Evolutionary conservation across 1,284 basidiomycete genomes (phyloP).

Genomic region (Boletus sp.): DNA sequence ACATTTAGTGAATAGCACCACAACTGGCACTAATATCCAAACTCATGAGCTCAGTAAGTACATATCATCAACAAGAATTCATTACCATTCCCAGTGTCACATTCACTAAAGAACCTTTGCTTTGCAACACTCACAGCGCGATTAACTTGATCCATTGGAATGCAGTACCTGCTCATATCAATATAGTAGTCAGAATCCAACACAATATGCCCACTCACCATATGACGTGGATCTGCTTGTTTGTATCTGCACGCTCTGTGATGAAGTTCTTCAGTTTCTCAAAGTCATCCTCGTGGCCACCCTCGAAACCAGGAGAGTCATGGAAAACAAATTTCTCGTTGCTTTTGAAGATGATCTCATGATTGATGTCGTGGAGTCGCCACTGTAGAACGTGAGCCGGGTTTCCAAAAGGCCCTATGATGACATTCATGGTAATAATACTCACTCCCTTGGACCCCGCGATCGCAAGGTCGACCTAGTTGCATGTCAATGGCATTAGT

Average conservation of each 20-base stretch:
- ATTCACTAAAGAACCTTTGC: neutral
- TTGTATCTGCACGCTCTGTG: neutral
- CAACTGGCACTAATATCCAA: neutral
- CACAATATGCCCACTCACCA: neutral
- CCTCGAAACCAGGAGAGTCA: neutral
- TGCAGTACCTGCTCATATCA: neutral
- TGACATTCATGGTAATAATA: neutral
- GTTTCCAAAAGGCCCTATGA: too few species aligned
- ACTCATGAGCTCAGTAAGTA: neutral
- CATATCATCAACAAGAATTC: neutral
- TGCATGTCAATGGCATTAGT: neutral
- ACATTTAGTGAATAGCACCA: neutral
- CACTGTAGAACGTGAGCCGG: neutral
- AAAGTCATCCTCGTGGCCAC: neutral
- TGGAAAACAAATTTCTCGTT: too few species aligned
- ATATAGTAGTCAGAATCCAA: neutral
- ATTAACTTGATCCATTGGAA: neutral
- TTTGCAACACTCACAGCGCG: neutral
- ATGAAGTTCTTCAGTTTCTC: neutral
- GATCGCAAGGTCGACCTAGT: neutral
- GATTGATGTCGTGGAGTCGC: neutral
- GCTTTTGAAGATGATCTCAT: neutral
- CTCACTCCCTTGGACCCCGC: neutral
- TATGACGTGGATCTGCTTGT: neutral
- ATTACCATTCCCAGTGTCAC: neutral